A percentile compares a stretch with the other conserved stretches of the same genome.
These are phyloP conservation scores for Teunomyces tritomae DNA, from an alignment of 805 yeast species.

Conservation along the genomic window DNA sequence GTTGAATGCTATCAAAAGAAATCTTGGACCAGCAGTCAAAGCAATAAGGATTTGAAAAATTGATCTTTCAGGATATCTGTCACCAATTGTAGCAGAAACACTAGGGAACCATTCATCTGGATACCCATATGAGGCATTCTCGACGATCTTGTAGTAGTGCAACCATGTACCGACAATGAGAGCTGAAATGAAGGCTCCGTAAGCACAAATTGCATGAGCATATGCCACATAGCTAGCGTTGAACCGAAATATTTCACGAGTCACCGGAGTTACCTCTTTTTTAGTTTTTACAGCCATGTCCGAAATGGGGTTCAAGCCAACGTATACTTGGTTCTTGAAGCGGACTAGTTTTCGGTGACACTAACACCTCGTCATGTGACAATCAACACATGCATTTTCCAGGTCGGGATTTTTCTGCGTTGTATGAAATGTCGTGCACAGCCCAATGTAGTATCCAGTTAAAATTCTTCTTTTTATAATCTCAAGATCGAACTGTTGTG, in stretches of 20 bases:
- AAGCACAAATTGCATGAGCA: constrained; percentile 71
- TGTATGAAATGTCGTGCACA: constrained; percentile 15
- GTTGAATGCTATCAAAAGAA: constrained; percentile 55
- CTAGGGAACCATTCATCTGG: constrained; percentile 99
- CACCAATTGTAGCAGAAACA: constrained; percentile 96
- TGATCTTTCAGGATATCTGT: constrained; percentile 92
- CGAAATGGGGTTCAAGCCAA: background rate
- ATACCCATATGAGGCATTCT: constrained; percentile 81
- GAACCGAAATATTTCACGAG: constrained; percentile 24
- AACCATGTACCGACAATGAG: constrained; percentile 68
- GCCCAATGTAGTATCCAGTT: constrained; percentile 24
- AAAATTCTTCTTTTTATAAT: constrained; percentile 28
- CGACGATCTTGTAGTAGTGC: constrained; percentile 85
- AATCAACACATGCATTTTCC: background rate
- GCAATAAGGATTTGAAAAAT: constrained; percentile 91
- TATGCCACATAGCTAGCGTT: constrained; percentile 68
- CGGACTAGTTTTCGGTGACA: background rate
- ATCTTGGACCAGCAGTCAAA: constrained; percentile 89
- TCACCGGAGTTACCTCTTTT: background rate
- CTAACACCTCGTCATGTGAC: background rate
- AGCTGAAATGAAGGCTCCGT: constrained; percentile 73
- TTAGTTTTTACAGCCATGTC: background rate
- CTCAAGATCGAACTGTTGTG: constrained; percentile 2
- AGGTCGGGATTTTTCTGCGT: background rate
- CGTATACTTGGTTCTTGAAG: background rate